phyloP scores from a whole-genome alignment of 257 asterid genomes.

The Coffea eugenioides region DNA sequence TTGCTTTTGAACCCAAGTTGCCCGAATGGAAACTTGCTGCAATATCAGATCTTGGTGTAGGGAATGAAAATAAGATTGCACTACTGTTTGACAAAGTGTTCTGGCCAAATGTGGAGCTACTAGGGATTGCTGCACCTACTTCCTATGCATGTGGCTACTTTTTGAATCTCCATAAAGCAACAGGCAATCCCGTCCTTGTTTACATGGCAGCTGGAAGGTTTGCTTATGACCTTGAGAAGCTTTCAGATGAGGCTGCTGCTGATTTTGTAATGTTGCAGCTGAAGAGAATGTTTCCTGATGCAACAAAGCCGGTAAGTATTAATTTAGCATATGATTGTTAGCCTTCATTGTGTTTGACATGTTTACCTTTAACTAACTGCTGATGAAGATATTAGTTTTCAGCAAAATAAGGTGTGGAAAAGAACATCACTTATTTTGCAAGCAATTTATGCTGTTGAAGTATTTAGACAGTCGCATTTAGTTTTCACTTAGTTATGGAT shows the following conservation, averaged over 20 bases:
- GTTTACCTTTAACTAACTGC: neutral
- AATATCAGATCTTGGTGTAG: conserved; percentile 88
- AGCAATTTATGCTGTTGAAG: neutral
- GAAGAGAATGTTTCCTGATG: conserved; percentile 84
- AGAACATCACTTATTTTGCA: neutral
- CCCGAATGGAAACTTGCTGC: conserved; percentile 96
- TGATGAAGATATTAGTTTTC: neutral
- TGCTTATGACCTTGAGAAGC: conserved; percentile 87
- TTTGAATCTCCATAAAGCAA: conserved; percentile 96
- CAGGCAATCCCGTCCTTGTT: conserved; percentile 85
- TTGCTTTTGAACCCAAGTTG: conserved; percentile 77
- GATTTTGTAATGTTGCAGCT: conserved; percentile 76
- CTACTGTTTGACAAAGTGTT: conserved; percentile 68
- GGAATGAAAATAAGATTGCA: conserved; percentile 92
- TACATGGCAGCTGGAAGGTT: conserved; percentile 98
- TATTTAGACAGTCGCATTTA: neutral
- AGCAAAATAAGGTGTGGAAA: neutral
- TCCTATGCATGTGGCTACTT: conserved; percentile 92
- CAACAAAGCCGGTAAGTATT: conserved; percentile 73
- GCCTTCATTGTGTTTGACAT: neutral
- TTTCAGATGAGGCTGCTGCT: conserved; percentile 73
- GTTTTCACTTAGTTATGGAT: neutral
- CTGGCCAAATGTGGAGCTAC: conserved; percentile 92
- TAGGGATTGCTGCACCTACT: conserved; percentile 82
- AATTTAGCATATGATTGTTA: neutral